phyloP scores from a whole-genome alignment of 345 rosid genomes.

The Hibiscus mutabilis region DNA sequence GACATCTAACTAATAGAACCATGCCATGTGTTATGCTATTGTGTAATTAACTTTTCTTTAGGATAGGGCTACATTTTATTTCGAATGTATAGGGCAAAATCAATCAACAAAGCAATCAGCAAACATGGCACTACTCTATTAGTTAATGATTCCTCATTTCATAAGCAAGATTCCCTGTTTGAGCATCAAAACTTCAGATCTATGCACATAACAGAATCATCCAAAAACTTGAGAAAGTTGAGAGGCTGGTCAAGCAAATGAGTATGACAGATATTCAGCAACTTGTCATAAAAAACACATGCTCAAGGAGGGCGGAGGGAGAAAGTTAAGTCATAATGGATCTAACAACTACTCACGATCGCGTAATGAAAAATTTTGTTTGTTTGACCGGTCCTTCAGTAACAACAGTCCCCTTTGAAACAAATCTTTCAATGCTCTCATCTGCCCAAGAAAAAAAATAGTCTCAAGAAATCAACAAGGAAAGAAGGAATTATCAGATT shows the following conservation, averaged over 20 bases:
- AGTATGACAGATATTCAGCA: not conserved
- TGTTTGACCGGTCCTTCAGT: slow-evolving; percentile 75
- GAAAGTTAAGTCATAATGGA: not conserved
- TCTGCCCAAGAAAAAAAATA: slow-evolving; percentile 37
- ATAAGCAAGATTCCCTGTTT: not conserved
- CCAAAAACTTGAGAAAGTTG: not conserved
- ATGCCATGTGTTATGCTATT: not conserved
- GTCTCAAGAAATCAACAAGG: not conserved
- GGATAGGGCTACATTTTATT: not conserved
- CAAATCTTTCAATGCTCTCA: slow-evolving; percentile 81
- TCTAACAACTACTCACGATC: slow-evolving; percentile 46
- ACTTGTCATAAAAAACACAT: not conserved
- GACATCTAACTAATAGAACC: not conserved
- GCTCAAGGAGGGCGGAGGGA: not conserved
- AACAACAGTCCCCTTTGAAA: slow-evolving; percentile 69
- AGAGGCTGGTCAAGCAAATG: not conserved
- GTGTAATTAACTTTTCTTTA: not conserved
- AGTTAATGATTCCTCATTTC: not conserved
- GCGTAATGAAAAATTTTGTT: slow-evolving; percentile 65
- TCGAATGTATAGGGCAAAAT: not conserved
- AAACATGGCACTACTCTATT: not conserved
- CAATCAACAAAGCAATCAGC: not conserved
- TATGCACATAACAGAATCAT: not conserved
- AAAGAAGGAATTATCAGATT: not conserved
- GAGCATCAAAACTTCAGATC: not conserved